Conservation (phyloP, 75 land plant species). For the Cryptomeria japonica region DNA sequence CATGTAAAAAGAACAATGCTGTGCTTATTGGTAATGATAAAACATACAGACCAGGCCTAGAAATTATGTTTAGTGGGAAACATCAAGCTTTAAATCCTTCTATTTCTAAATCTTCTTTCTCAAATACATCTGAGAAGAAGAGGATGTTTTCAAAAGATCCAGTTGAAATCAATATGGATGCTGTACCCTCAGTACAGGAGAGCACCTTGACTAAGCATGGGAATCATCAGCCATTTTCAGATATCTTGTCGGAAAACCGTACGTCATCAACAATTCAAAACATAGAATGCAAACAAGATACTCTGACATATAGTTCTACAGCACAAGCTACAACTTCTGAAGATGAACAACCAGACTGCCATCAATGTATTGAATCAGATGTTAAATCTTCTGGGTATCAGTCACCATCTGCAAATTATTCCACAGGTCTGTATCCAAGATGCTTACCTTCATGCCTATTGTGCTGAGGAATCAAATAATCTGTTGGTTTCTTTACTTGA, state of each 20-base stretch:
- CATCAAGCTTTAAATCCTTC: background rate
- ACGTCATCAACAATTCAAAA: background rate
- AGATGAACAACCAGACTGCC: background rate
- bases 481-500: background rate
- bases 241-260: background rate
- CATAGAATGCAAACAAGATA: background rate
- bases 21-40: constrained; percentile 62
- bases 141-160: background rate
- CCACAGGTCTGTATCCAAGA: background rate
- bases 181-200: background rate
- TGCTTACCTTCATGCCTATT: background rate
- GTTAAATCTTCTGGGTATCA: background rate
- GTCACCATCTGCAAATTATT: background rate
- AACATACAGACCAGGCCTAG: background rate
- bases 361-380: background rate
- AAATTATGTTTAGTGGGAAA: background rate
- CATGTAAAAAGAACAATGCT: constrained; percentile 28
- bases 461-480: background rate
- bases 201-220: too few relatives aligned
- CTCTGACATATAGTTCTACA: background rate
- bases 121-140: background rate
- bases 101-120: background rate
- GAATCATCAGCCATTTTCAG: background rate
- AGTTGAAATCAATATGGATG: background rate
- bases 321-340: background rate